A percentile compares a stretch with the other conserved stretches of the same genome.
phyloP scores from a whole-genome alignment of 495 filamentous ascomycete species.

The Penicillium fimorum region DNA sequence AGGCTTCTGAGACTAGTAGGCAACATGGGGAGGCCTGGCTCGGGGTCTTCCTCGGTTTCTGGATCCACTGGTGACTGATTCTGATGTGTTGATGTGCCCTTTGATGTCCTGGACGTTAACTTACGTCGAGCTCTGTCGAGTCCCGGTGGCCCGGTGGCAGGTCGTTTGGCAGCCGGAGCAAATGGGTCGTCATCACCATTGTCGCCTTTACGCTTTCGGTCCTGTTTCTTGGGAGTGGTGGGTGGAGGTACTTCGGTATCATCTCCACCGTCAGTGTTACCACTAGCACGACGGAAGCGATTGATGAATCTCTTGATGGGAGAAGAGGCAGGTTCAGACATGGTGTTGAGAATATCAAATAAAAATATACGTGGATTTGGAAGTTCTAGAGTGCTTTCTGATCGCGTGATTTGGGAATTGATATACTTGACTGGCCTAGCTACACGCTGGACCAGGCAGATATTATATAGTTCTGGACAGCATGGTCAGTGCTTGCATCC shows the following conservation, averaged over 20 bases:
- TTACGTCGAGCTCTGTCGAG: too few relatives aligned
- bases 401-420: neutral
- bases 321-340: neutral
- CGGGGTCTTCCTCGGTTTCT: neutral
- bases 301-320: neutral
- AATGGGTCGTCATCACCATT: neutral
- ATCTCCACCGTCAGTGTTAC: neutral
- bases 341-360: neutral
- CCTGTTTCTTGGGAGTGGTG: neutral
- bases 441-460: neutral
- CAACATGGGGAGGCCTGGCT: neutral
- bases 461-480: neutral
- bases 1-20: neutral
- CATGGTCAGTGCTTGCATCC: neutral
- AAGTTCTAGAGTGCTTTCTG: neutral
- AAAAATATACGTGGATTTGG: neutral
- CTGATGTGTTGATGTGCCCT: too few relatives aligned
- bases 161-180: neutral
- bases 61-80: too few relatives aligned
- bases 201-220: neutral
- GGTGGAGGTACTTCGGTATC: neutral
- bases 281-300: neutral
- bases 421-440: neutral
- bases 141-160: neutral
- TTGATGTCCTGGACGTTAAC: too few relatives aligned